Base-by-base conservation (phyloP, 192 early-diverging fungal species). In the Glomus cerebriforme region DNA sequence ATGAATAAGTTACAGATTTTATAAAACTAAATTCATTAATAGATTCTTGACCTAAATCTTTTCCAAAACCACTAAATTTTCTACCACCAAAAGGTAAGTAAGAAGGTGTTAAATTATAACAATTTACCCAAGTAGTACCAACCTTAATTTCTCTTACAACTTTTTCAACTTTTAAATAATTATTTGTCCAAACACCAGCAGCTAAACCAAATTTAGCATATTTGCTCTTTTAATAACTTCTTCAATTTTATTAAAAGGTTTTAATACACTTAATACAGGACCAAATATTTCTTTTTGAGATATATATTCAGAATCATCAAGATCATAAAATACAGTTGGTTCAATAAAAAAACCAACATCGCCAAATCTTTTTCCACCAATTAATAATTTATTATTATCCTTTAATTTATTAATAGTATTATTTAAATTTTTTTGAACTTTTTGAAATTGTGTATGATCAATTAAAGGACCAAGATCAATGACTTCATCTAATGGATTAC, bases 261-360 rank as follows among this genome's bases (percentile, higher is more conserved):
- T 92, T 81, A 87, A 82, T 7, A 97, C 85, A 64, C 85, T 87
- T 8, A 95, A 89, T 10, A 97, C 94, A 10, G 94, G 95, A n/a
- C 94, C 94, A 86, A 96, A 96, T 64, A 95, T 93, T 83, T 96
- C 94, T 75, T 96, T 93, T 73, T 89, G 81, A 43, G 90, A 34
- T 0, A 39, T 27, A 24, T 35, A 9, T 45, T 39, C 7, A 8
- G 22, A 74, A 19, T 75, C 47, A 54, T 54, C 77, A 10, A 88
- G 85, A 79, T 91, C 86, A 8, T 90, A 87, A 81, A 95, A 92
- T 58, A 96, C 85, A 19, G 94, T 95, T 24, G 95, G 95, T 63
- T 90, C 84, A 70, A 96, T 89, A 81, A 88, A 96, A 85, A 88
- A 95, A 2, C 94, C 95, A 78, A 90, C 85, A 47, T 89, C 83